phyloP scores from a whole-genome alignment of 768 basidiomycete species.

The Boletus speciosus region DNA sequence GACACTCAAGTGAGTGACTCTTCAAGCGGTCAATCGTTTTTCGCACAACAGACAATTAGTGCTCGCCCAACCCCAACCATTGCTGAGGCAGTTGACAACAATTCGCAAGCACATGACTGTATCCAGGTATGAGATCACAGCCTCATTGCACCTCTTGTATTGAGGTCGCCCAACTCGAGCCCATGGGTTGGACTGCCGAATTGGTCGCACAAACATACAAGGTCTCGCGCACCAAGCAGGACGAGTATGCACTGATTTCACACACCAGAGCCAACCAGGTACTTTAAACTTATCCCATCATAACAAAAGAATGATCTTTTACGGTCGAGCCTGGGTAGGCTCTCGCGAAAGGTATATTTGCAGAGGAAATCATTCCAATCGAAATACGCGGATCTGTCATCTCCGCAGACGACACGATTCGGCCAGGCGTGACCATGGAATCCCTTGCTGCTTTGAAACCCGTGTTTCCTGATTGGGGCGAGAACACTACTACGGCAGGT shows the following conservation, averaged over 20 bases:
- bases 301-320: not conserved
- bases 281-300: not conserved
- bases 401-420: slow-evolving; percentile 82
- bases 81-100: slow-evolving; percentile 50
- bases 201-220: slow-evolving; percentile 80
- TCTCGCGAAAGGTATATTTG: slow-evolving; percentile 65
- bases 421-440: slow-evolving; percentile 77
- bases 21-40: not conserved
- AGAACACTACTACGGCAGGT: slow-evolving; percentile 70
- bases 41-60: slow-evolving; percentile 34
- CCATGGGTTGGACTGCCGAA: slow-evolving; percentile 96
- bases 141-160: not conserved
- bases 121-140: slow-evolving; percentile 44
- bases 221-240: slow-evolving; percentile 79
- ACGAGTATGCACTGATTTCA: slow-evolving; percentile 85
- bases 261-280: slow-evolving; percentile 77
- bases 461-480: slow-evolving; percentile 80
- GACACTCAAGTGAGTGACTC: slow-evolving; percentile 59
- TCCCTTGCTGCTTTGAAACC: slow-evolving; percentile 78
- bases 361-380: slow-evolving; percentile 87
- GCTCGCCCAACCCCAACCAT: slow-evolving; percentile 73
- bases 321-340: slow-evolving; percentile 42
- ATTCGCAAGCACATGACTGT: slow-evolving; percentile 69
- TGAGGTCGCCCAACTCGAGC: slow-evolving; percentile 39
- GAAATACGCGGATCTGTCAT: slow-evolving; percentile 65